These are phyloP conservation scores for Colletotrichum graminicola DNA, from an alignment of 2,329 filamentous ascomycete species.

Conservation along the genomic window DNA sequence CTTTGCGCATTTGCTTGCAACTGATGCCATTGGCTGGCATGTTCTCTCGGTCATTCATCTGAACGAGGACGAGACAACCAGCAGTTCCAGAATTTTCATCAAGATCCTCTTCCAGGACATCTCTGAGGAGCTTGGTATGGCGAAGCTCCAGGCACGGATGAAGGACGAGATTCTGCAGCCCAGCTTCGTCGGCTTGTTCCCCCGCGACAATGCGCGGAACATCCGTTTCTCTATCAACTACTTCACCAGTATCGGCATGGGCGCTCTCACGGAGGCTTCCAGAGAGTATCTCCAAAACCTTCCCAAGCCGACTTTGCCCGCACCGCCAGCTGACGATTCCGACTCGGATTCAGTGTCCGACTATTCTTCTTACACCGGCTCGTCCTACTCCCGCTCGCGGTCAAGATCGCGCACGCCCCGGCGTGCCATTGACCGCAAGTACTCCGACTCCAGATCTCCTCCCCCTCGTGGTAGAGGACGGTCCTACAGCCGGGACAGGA, in stretches of 20 bases:
- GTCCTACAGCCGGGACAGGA: slow-evolving; percentile 49
- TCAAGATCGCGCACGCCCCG: slow-evolving; percentile 60
- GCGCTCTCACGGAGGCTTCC: slow-evolving; percentile 93
- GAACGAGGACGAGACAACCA: slow-evolving; percentile 97
- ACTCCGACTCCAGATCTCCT: slow-evolving; percentile 52
- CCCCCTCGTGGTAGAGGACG: slow-evolving; percentile 47
- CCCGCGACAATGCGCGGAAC: slow-evolving; percentile 87
- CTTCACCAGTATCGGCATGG: slow-evolving; percentile 98
- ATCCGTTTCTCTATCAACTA: slow-evolving; percentile 99
- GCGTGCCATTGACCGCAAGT: slow-evolving; percentile 52
- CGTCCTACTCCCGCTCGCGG: slow-evolving; percentile 68
- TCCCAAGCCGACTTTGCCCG: slow-evolving; percentile 84
- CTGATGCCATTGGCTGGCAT: slow-evolving; percentile 93
- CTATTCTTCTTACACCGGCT: slow-evolving; percentile 80
- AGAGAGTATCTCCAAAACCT: slow-evolving; percentile 90
- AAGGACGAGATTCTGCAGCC: slow-evolving; percentile 83
- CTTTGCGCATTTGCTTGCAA: slow-evolving; percentile 90
- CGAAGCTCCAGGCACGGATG: slow-evolving; percentile 80
- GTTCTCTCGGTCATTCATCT: slow-evolving; percentile 86
- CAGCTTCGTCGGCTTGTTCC: slow-evolving; percentile 88
- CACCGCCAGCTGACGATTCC: slow-evolving; percentile 71
- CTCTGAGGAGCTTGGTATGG: slow-evolving; percentile 86
- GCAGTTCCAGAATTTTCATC: slow-evolving; percentile 96
- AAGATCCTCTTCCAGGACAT: slow-evolving; percentile 98
- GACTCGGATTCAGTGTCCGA: slow-evolving; percentile 81